phyloP scores from a whole-genome alignment of 2,329 filamentous ascomycete genomes.

The Aureobasidium sp. region DNA sequence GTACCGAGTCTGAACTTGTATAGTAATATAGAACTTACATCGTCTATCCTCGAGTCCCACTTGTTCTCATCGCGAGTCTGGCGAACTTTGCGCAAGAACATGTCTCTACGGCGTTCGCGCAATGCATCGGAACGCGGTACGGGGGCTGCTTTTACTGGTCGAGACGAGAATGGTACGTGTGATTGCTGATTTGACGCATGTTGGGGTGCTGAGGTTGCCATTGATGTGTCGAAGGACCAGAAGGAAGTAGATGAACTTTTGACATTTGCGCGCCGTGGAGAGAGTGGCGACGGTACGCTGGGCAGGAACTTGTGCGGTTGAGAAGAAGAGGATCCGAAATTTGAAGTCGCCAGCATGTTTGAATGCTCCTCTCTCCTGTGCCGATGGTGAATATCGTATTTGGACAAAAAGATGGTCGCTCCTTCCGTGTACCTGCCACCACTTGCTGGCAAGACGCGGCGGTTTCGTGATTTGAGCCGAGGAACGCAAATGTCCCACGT shows the following conservation, averaged over 20 bases:
- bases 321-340: not conserved
- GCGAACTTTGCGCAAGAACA: conserved; percentile 56
- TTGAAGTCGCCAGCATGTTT: not conserved
- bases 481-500: not conserved
- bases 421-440: not conserved
- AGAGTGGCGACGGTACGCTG: conserved; percentile 34
- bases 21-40: conserved; percentile 26
- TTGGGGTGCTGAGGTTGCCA: not conserved
- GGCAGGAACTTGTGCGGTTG: conserved; percentile 20
- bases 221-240: conserved; percentile 10
- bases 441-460: not conserved
- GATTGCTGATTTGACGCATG: not conserved
- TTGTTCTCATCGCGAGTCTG: conserved; percentile 36
- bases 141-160: conserved; percentile 54
- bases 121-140: conserved; percentile 52
- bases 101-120: conserved; percentile 54
- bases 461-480: not conserved
- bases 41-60: conserved; percentile 37
- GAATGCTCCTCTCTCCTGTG: not conserved
- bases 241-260: conserved; percentile 17
- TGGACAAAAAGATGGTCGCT: not conserved
- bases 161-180: conserved; percentile 37
- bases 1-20: not conserved
- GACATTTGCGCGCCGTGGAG: conserved; percentile 33
- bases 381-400: not conserved